phyloP scores from a whole-genome alignment of 2,329 filamentous ascomycete species.

The Blastomyces percursus region DNA sequence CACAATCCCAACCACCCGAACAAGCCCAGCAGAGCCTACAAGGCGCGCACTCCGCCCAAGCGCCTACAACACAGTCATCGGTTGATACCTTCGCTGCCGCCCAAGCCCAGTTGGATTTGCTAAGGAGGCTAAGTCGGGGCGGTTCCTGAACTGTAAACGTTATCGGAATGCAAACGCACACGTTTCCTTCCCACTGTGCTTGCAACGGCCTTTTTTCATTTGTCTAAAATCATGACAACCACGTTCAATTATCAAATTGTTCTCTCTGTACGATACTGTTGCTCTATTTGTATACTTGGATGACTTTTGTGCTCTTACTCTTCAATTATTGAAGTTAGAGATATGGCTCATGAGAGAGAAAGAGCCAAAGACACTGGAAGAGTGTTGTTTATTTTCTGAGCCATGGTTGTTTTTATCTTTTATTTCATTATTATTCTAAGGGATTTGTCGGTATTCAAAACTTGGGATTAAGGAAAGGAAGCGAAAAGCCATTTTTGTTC shows the following conservation, averaged over 20 bases:
- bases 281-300: neutral
- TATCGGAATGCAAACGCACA: constrained; percentile 5
- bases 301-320: neutral
- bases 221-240: neutral
- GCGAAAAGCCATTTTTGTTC: neutral
- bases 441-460: neutral
- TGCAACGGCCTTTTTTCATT: neutral
- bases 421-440: neutral
- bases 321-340: neutral
- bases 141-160: constrained; percentile 3
- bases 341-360: neutral
- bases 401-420: neutral
- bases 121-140: constrained; percentile 28
- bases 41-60: neutral
- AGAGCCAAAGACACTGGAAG: neutral
- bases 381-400: neutral
- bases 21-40: constrained; percentile 12
- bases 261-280: neutral
- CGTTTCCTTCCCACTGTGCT: neutral
- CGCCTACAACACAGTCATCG: constrained; percentile 14
- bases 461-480: neutral
- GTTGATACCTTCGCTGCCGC: constrained; percentile 32
- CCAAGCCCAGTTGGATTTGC: constrained; percentile 32
- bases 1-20: constrained; percentile 19
- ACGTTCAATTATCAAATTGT: neutral